Conservation (phyloP, 257 asterid genomes). For the Solanum lycopersicoides region DNA sequence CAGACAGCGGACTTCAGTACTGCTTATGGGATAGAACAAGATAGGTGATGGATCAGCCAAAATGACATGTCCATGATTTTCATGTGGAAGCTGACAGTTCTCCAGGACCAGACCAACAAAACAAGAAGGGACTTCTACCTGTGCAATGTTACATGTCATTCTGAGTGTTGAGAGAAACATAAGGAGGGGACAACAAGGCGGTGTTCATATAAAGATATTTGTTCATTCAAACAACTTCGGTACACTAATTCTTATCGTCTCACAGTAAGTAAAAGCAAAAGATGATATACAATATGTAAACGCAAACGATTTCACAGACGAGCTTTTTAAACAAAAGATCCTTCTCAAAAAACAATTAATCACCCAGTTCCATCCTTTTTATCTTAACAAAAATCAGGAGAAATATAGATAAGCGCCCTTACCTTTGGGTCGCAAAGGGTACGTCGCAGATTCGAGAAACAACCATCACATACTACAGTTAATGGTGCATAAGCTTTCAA, state of each 20-base stretch:
- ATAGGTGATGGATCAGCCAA: conserved; percentile 48
- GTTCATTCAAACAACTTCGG: not conserved
- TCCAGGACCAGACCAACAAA: conserved; percentile 49
- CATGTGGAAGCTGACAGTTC: conserved; percentile 43
- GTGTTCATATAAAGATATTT: not conserved
- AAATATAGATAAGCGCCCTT: not conserved
- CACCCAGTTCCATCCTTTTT: not conserved
- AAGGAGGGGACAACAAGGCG: not conserved
- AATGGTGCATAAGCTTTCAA: conserved; percentile 46
- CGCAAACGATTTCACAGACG: not conserved
- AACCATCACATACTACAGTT: conserved; percentile 68
- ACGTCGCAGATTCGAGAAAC: conserved; percentile 59
- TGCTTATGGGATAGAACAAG: conserved; percentile 46
- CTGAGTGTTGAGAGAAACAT: not conserved
- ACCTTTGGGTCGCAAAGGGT: conserved; percentile 64
- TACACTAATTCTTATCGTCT: not conserved
- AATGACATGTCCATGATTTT: conserved; percentile 46
- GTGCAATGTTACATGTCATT: not conserved
- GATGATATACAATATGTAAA: not conserved
- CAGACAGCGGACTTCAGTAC: conserved; percentile 42
- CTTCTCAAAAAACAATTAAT: not conserved
- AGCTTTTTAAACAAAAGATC: not conserved
- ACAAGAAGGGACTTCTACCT: conserved; percentile 56
- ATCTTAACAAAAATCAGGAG: not conserved
- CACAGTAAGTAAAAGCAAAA: not conserved